A percentile compares a stretch with the other conserved stretches of the same genome.
Conservation (phyloP, 345 rosid genomes). For the Nasturtium officinale region DNA sequence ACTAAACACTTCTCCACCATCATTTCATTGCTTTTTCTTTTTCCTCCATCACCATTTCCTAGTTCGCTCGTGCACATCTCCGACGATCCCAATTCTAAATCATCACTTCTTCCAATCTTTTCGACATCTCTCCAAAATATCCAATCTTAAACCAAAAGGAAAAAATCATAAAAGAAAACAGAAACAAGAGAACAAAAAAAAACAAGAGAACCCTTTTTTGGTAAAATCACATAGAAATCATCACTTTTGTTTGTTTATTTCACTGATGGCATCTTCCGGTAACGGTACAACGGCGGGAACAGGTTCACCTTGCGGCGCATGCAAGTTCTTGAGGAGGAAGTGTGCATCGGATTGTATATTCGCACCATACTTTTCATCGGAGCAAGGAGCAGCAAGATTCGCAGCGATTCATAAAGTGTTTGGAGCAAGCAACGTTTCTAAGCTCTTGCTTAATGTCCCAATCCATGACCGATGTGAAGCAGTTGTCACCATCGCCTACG, state of each 20-base stretch:
- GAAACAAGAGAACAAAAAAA: conserved; percentile 13
- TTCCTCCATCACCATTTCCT: conserved; percentile 42
- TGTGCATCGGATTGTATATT: conserved; percentile 60
- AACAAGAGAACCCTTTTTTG: conserved; percentile 4
- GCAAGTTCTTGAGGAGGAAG: conserved; percentile 66
- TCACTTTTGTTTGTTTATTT: conserved; percentile 11
- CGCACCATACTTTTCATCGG: conserved; percentile 60
- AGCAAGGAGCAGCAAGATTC: conserved; percentile 60
- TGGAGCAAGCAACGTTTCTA: conserved; percentile 72
- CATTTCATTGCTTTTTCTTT: conserved; percentile 34
- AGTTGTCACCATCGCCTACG: conserved; percentile 62
- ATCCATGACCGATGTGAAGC: conserved; percentile 63
- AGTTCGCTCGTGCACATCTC: conserved; percentile 49
- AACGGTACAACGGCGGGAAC: conserved; percentile 44
- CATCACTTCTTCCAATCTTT: conserved; percentile 25
- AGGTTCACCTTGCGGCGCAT: conserved; percentile 69
- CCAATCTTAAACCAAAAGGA: background rate
- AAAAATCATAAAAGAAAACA: background rate
- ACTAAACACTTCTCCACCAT: conserved; percentile 41
- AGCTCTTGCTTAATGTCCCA: conserved; percentile 58
- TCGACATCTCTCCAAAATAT: background rate
- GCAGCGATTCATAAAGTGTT: conserved; percentile 73
- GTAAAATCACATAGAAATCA: background rate
- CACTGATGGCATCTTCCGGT: conserved; percentile 43
- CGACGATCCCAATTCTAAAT: conserved; percentile 33